phyloP scores from a whole-genome alignment of 2,329 filamentous ascomycete genomes.

The Akanthomyces muscarius region DNA sequence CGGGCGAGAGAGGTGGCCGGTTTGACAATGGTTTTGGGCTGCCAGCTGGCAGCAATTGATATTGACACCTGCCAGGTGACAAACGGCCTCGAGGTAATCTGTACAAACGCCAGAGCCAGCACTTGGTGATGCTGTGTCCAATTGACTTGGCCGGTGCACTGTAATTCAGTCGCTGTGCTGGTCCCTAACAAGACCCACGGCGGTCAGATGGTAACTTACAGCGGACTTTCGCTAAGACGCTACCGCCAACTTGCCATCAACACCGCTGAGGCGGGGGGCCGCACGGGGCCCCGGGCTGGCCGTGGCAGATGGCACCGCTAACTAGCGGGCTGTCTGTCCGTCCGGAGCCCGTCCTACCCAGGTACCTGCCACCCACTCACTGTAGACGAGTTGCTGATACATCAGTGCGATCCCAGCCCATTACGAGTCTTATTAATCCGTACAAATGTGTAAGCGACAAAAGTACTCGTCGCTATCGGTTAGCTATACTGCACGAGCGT shows the following conservation, averaged over 20 bases:
- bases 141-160: no score
- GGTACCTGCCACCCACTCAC: no score
- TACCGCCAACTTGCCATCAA: neutral
- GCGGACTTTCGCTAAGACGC: neutral
- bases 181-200: no score
- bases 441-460: no score
- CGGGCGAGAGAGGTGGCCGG: neutral
- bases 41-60: neutral
- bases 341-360: neutral
- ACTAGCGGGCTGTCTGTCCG: neutral
- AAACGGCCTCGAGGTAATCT: no score
- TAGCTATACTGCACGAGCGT: no score
- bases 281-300: neutral
- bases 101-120: neutral
- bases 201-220: neutral
- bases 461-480: no score
- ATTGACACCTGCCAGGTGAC: neutral
- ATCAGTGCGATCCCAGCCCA: no score
- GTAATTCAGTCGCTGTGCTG: no score
- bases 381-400: no score
- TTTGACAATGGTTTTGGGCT: conserved; percentile 9
- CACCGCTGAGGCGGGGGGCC: neutral
- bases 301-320: neutral
- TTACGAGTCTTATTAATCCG: no score
- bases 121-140: no score